A percentile compares a stretch with the other conserved stretches of the same genome.
These are phyloP conservation scores for Myxozyma geophila DNA, from an alignment of 805 yeast species.

Conservation along the genomic window DNA sequence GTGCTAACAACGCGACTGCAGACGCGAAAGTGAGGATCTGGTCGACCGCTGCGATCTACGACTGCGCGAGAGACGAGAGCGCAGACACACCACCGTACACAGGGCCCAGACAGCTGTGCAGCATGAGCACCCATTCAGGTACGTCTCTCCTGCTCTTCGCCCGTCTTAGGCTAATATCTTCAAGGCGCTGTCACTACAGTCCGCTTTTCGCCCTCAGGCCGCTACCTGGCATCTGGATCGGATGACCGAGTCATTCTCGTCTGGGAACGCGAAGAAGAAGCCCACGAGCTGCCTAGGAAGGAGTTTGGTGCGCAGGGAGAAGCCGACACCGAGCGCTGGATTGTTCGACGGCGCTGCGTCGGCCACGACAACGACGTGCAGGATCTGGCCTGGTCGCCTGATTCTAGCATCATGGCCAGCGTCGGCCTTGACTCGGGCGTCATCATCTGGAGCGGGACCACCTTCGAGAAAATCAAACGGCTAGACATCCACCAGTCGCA, in stretches of 20 bases:
- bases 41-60: constrained; percentile 83
- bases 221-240: constrained; percentile 91
- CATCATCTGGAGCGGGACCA: constrained; percentile 89
- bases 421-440: constrained; percentile 94
- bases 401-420: constrained; percentile 83
- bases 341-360: constrained; percentile 85
- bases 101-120: constrained; percentile 63
- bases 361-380: constrained; percentile 98
- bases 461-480: constrained; percentile 76
- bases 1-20: constrained; percentile 38
- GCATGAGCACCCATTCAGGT: constrained; percentile 95
- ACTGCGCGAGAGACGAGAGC: constrained; percentile 51
- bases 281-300: constrained; percentile 49
- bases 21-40: constrained; percentile 93
- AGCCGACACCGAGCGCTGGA: constrained; percentile 89
- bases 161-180: not conserved
- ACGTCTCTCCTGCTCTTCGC: not conserved
- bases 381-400: constrained; percentile 98
- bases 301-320: constrained; percentile 67
- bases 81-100: not conserved
- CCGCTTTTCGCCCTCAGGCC: constrained; percentile 87
- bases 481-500: constrained; percentile 93
- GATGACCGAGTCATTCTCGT: constrained; percentile 90
- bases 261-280: constrained; percentile 87
- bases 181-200: constrained; percentile 82